phyloP scores from a whole-genome alignment of 306 rosid genomes.

The Pachyrhizus erosus region DNA sequence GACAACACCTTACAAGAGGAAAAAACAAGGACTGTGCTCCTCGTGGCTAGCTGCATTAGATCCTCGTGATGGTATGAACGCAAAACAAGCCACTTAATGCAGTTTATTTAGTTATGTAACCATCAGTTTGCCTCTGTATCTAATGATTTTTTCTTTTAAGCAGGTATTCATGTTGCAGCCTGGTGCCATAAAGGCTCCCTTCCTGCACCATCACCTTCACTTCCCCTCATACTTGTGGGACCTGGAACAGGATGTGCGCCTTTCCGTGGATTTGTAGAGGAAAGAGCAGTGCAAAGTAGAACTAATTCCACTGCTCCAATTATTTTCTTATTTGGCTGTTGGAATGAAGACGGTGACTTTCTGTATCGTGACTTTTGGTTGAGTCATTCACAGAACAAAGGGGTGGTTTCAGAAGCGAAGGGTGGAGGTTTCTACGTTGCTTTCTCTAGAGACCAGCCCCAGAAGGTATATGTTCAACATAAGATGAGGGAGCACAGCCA shows the following conservation, averaged over 20 bases:
- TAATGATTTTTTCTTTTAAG: conserved; percentile 37
- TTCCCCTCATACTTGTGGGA: conserved; percentile 87
- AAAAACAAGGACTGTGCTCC: conserved; percentile 79
- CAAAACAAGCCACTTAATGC: neutral
- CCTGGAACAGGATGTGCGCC: conserved; percentile 99
- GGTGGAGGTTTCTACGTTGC: conserved; percentile 91
- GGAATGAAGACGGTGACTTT: conserved; percentile 74
- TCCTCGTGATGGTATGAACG: conserved; percentile 61
- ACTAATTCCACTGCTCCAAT: conserved; percentile 68
- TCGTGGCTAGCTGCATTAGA: conserved; percentile 83
- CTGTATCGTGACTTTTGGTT: conserved; percentile 83
- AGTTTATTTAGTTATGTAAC: conserved; percentile 7
- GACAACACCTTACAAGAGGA: conserved; percentile 89
- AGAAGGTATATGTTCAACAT: conserved; percentile 91
- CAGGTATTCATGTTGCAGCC: conserved; percentile 66
- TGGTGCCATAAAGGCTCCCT: conserved; percentile 91
- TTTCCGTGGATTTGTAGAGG: conserved; percentile 84
- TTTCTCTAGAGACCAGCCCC: conserved; percentile 85
- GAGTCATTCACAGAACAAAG: conserved; percentile 57
- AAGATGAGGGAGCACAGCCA: conserved; percentile 77
- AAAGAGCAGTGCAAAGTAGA: conserved; percentile 71
- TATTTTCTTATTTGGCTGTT: conserved; percentile 85
- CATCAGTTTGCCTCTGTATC: conserved; percentile 10
- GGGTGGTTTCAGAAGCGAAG: conserved; percentile 78
- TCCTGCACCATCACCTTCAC: conserved; percentile 75